Base-by-base conservation (phyloP, 352 stramenopile genomes). In the Aphanomyces stellatus region DNA sequence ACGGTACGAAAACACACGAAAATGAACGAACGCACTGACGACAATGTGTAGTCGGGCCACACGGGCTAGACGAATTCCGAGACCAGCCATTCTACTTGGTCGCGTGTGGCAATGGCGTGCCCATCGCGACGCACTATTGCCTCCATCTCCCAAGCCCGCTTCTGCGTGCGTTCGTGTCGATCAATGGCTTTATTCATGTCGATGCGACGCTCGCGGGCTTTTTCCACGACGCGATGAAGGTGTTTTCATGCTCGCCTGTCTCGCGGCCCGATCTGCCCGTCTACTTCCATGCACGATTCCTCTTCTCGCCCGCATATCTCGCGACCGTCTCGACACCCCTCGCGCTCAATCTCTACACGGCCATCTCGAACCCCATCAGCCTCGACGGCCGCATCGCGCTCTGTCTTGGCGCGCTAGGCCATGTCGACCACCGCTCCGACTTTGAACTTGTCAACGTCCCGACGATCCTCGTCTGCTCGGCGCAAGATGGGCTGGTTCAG, bases 261-360 rank as follows among this genome's bases (percentile, higher is more conserved):
- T 91, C 85, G 15, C 76, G 94, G 11, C 93, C 95, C 8, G 93
- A 98, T 71, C 74, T 98, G 11, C 93, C 94, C 10, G 87, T 98
- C 10, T 98, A 98, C 74, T 98, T 98, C 75, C 96, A 97, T 78
- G 75, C 88, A 28, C 76, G 94, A 2, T 98, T 97, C 71, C 76
- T 98, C 33, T 98, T 99, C 76, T 97, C 86, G 0, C 60, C 79
- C 1, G 71, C 76, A 51, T 99, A 99, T 72, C 72, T 99, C 13
- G 80, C 79, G 13, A 87, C 93, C 33, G 93, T 98, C 11, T 95
- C 91, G 6, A 93, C 93, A 15, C 93, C 94, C n/a, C 73, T 98
- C 53, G 95, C 94, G 1, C 80, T 99, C 27, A 98, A 98, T 76
- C 73, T 98, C 33, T 98, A 98, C 74, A 98, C 93, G 22, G 94